Evolutionary conservation across 768 basidiomycete genomes (phyloP).

Genomic region (Phylloporus rhodoxanthus): DNA sequence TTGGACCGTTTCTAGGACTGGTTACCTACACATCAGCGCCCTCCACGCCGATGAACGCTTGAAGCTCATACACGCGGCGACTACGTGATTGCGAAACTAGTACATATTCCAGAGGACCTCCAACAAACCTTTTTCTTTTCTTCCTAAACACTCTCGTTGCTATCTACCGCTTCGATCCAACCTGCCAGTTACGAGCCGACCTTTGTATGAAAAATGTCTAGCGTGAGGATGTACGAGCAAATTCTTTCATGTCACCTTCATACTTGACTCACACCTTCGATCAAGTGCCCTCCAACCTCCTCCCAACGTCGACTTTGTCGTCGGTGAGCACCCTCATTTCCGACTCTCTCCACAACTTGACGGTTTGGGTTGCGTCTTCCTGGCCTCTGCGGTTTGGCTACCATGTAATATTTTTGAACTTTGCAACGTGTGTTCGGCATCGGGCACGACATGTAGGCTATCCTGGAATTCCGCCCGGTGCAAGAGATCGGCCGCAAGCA

Average conservation of each 20-base stretch:
- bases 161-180: neutral
- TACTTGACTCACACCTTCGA: conserved; percentile 4
- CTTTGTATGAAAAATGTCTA: conserved; percentile 32
- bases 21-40: neutral
- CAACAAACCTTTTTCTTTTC: neutral
- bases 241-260: neutral
- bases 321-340: conserved; percentile 43
- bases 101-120: conserved; percentile 8
- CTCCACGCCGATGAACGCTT: conserved; percentile 17
- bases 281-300: conserved; percentile 75
- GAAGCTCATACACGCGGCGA: conserved; percentile 14
- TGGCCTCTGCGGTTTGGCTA: neutral
- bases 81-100: conserved; percentile 5
- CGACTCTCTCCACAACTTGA: neutral
- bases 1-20: neutral
- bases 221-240: conserved; percentile 40
- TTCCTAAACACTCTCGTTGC: neutral
- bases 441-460: conserved; percentile 46
- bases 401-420: neutral
- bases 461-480: conserved; percentile 81
- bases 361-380: neutral
- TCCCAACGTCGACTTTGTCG: conserved; percentile 84
- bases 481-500: conserved; percentile 71
- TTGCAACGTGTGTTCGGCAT: neutral
- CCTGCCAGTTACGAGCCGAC: too few relatives aligned